These are phyloP conservation scores for Apostasia shenzhenica DNA, from an alignment of 106 monocot genomes.

Conservation along the genomic window DNA sequence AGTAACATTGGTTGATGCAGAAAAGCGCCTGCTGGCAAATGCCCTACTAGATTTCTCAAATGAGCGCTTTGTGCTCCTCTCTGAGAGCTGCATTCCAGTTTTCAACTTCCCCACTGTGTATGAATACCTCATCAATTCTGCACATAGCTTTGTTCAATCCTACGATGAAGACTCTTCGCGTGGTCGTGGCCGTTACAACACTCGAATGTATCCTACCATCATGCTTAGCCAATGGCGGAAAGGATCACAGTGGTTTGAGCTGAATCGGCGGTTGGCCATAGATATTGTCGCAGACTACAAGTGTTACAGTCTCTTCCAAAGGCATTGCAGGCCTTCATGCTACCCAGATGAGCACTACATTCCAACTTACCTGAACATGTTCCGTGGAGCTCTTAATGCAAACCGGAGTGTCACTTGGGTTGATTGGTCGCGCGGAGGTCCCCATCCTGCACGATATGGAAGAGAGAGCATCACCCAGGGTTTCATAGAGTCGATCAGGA, in stretches of 20 bases:
- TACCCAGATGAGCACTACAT: slow-evolving; percentile 33
- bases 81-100: slow-evolving; percentile 31
- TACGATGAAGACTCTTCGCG: slow-evolving; percentile 16
- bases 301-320: slow-evolving; percentile 17
- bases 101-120: slow-evolving; percentile 31
- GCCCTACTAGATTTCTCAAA: slow-evolving; percentile 32
- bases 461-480: slow-evolving; percentile 8
- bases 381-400: slow-evolving; percentile 15
- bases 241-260: slow-evolving; percentile 32
- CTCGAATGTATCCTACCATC: slow-evolving; percentile 10
- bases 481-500: slow-evolving; percentile 18
- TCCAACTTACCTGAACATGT: slow-evolving; percentile 33
- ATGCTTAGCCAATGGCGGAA: slow-evolving; percentile 22
- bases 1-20: slow-evolving; percentile 18
- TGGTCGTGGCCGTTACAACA: slow-evolving; percentile 26
- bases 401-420: slow-evolving; percentile 33
- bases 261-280: slow-evolving; percentile 18
- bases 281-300: slow-evolving; percentile 22
- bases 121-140: slow-evolving; percentile 20
- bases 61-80: slow-evolving; percentile 29
- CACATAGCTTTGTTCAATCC: slow-evolving; percentile 27
- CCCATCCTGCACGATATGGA: slow-evolving; percentile 26
- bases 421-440: slow-evolving; percentile 26
- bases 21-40: slow-evolving; percentile 29
- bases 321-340: slow-evolving; percentile 13